Base-by-base conservation (phyloP, 768 basidiomycete species). In the Boletus fagicola region DNA sequence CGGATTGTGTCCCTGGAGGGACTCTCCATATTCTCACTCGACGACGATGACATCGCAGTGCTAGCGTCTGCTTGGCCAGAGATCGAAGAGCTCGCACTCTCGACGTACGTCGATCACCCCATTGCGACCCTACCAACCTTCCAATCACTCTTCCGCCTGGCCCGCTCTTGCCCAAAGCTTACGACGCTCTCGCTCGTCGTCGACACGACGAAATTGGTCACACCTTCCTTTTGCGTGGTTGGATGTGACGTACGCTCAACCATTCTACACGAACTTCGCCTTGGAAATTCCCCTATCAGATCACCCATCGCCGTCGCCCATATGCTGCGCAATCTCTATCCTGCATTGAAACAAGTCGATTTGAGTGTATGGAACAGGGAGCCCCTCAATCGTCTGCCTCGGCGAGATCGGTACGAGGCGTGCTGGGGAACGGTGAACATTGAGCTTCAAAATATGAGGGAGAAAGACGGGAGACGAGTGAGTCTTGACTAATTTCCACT, bases 181-280 rank as follows among this genome's bases (percentile, higher is more conserved):
- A 50, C 31, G 3, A 24, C 51, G 2, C 62, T 69, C 50, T 45
- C 69, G 5, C 65, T 69, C 31, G 69, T 71, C 42, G n/a, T 71
- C 2, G 67, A 69, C 43, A 43, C 57, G 20, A 65, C 59, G 5
- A 33, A n/a, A 10, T 7, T 44, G n/a, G 0, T 11, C 30, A 18
- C 24, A 1, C 16, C 40, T 0, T 28, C 42, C 13, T 18, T 28
- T 20, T 22, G 6, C 24, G 11, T 46, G 11, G 16, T 39, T 15
- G 38, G 4, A 22, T 8, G 24, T 0, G 46, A 56, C 31, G 28
- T 43, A 6, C 52, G 45, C 28, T 60, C 63, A 0, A 44, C 36
- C 13, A 15, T 45, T 2, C 54, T 69, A 2, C 24, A 42, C 0
- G 44, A 51, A 0, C 69, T 69, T 4, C 56, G 57, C 18, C 55